phyloP scores from a whole-genome alignment of 2,329 filamentous ascomycete genomes.

The Microcyclospora pomicola region DNA sequence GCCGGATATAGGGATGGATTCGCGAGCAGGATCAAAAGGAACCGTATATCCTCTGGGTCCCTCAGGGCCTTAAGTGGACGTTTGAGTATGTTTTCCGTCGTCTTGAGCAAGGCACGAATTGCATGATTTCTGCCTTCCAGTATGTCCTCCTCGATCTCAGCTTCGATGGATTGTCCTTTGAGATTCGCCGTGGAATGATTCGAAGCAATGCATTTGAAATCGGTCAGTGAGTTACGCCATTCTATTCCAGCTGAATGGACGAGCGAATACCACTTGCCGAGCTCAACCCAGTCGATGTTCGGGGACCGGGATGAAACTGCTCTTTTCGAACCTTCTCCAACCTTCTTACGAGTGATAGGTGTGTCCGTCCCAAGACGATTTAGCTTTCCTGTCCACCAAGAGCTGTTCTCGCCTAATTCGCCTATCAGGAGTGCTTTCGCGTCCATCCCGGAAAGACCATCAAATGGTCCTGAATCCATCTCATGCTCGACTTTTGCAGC shows the following conservation, averaged over 20 bases:
- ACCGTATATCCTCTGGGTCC: constrained; percentile 57
- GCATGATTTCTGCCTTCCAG: constrained; percentile 53
- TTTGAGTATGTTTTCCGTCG: constrained; percentile 65
- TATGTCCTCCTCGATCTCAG: constrained; percentile 39
- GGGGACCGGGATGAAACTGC: constrained; percentile 48
- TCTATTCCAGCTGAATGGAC: constrained; percentile 52
- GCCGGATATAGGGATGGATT: constrained; percentile 61
- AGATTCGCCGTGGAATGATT: constrained; percentile 24
- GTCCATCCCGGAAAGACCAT: constrained; percentile 49
- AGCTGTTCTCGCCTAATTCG: constrained; percentile 66
- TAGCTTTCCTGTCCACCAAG: constrained; percentile 60
- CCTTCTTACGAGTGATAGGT: constrained; percentile 14
- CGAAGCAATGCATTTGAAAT: constrained; percentile 11
- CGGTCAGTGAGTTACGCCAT: constrained; percentile 49
- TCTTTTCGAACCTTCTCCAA: constrained; percentile 14
- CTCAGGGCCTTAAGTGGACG: constrained; percentile 58
- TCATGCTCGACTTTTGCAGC: not conserved
- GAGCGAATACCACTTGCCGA: constrained; percentile 60
- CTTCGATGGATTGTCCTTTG: constrained; percentile 31
- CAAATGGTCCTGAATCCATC: constrained; percentile 20
- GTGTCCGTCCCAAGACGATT: constrained; percentile 21
- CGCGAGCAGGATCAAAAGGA: constrained; percentile 61
- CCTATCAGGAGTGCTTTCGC: constrained; percentile 61
- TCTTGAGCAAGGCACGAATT: constrained; percentile 59
- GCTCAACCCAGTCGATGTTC: constrained; percentile 59